Base-by-base conservation (phyloP, 2,329 filamentous ascomycete species). In the Sphaerostilbella broomeana region DNA sequence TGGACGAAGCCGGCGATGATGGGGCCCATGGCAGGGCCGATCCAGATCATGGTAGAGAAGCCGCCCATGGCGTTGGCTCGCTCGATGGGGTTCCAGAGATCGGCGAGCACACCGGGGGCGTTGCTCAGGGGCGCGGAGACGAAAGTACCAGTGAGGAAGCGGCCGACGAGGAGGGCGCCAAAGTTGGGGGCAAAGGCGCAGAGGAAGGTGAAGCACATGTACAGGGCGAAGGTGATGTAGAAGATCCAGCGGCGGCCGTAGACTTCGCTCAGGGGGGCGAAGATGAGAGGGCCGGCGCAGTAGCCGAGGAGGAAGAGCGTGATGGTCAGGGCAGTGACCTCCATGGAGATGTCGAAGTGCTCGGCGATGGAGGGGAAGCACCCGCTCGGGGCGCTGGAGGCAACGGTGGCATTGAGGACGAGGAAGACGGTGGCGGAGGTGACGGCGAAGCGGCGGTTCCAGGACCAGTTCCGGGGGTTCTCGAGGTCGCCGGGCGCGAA, bases 201-300 rank as follows among this genome's bases (percentile, higher is more conserved):
- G 3, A 72, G 62, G 42, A 74, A 67, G 52, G 65, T 70, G 56
- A 75, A 74, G 28, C 63, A 60, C 17, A 73, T 55, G 44, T 75
- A 75, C 26, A 65, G 31, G 10, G 52, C 55, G 51, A 75, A 74
- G 0, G 64, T 64, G 32, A 68, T 54, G 51, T 72, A 69, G 47
- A 76, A 72, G 32, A 77, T 65, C 62, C 65, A 71, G 48, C 71
- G 51, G 6, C 73, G 62, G 10, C 74, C 72, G 52, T 72, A 78
- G 42, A 77, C 72, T 53, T 79, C 75, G 25, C 66, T 72, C 15
- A 77, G 50, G 0, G 75, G 76, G 1, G 74, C 75, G 49, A 75
- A 79, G 3, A 77, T 34, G 3, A 81, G 58, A 0, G 77, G 77
- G 0, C 77, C 77, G 2, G 71, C 67, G 45, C 70, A 72, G 54